phyloP scores from a whole-genome alignment of 768 basidiomycete species.

The Suillus fuscotomentosus region DNA sequence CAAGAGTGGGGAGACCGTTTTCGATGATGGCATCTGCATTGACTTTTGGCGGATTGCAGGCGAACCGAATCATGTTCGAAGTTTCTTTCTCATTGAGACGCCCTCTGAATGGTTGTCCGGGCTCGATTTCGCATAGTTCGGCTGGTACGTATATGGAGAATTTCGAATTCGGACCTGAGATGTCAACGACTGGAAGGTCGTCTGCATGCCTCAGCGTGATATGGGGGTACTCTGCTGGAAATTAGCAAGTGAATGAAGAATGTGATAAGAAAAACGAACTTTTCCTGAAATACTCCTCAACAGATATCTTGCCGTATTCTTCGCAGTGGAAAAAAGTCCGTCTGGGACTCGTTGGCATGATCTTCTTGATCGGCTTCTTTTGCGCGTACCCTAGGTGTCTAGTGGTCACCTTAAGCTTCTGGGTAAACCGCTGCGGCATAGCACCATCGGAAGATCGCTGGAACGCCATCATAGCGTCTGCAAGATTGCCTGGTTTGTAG shows the following conservation, averaged over 20 bases:
- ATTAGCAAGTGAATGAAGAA: conserved; percentile 14
- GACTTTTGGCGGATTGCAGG: conserved; percentile 58
- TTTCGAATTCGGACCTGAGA: conserved; percentile 35
- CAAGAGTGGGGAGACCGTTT: conserved; percentile 57
- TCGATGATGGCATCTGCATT: conserved; percentile 60
- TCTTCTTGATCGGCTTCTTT: conserved; percentile 45
- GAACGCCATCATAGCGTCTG: conserved; percentile 55
- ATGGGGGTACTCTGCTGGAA: conserved; percentile 48
- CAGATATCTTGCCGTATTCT: conserved; percentile 54
- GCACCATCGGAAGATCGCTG: conserved; percentile 37
- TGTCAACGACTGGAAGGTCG: conserved; percentile 56
- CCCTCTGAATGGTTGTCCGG: conserved; percentile 58
- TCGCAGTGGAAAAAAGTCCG: conserved; percentile 53
- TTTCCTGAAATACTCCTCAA: conserved; percentile 60
- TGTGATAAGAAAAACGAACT: conserved; percentile 43
- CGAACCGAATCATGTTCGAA: conserved; percentile 62
- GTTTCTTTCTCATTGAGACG: conserved; percentile 61
- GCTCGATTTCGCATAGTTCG: conserved; percentile 66
- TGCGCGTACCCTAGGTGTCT: conserved; percentile 52
- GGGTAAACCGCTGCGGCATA: conserved; percentile 46
- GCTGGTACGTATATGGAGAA: conserved; percentile 52
- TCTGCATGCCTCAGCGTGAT: conserved; percentile 46
- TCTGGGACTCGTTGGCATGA: conserved; percentile 39
- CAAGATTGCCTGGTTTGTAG: conserved; percentile 60
- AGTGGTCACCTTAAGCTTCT: conserved; percentile 57